These are phyloP conservation scores for Lantana camara DNA, from an alignment of 257 asterid species.

Conservation along the genomic window DNA sequence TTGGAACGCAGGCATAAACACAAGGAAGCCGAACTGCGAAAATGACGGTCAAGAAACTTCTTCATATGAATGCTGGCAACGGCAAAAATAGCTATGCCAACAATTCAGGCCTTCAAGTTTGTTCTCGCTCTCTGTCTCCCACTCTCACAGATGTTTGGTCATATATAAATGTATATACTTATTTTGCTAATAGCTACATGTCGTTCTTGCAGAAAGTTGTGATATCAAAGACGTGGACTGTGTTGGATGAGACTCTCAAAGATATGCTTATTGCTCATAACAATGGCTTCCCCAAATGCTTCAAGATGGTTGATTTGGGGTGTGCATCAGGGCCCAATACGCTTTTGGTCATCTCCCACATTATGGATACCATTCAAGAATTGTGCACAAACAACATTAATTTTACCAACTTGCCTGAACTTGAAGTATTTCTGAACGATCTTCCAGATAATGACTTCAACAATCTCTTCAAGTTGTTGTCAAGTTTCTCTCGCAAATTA, in stretches of 20 bases:
- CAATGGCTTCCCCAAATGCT: constrained; percentile 2
- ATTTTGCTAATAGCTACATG: not conserved
- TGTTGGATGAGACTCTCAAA: constrained; percentile 30
- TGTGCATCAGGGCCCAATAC: constrained; percentile 55
- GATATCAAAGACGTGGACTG: constrained; percentile 15
- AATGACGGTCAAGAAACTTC: constrained; percentile 27
- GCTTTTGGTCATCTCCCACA: constrained; percentile 28
- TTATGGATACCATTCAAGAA: constrained; percentile 25
- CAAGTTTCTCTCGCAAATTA: not conserved
- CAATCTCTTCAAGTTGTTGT: constrained; percentile 39
- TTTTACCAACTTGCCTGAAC: not conserved
- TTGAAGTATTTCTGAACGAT: constrained; percentile 43
- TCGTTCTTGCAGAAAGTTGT: constrained; percentile 29
- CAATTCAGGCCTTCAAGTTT: constrained; percentile 37
- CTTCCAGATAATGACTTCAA: constrained; percentile 52
- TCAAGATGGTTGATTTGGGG: constrained; percentile 35
- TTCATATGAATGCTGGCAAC: constrained; percentile 37
- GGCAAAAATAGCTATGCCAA: constrained; percentile 40
- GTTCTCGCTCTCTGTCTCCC: not conserved
- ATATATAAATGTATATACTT: no score
- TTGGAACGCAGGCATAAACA: no score
- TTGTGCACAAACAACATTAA: constrained; percentile 1
- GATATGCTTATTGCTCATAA: not conserved
- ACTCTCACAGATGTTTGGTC: not conserved
- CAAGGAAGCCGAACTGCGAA: not conserved